Conservation (phyloP, 192 early-diverging fungal species). For the Coemansia sp. region DNA sequence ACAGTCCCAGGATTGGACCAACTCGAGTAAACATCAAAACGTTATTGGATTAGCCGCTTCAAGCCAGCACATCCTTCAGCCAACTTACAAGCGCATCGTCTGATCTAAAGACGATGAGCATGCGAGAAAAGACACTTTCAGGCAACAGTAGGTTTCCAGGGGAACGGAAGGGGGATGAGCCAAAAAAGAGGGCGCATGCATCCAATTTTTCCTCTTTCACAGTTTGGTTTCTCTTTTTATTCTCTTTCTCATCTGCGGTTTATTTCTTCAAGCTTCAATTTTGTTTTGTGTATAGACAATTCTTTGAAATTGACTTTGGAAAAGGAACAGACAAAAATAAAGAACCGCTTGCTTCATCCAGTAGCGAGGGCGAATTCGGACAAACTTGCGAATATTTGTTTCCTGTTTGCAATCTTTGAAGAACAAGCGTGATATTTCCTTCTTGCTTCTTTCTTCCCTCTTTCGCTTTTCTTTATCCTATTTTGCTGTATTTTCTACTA, state of each 20-base stretch:
- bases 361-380: neutral
- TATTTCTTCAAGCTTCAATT: neutral
- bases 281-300: neutral
- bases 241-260: neutral
- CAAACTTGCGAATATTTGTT: neutral
- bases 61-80: too few species aligned
- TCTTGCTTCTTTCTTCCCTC: slow-evolving; percentile 3
- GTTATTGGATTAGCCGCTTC: too few species aligned
- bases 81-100: too few species aligned
- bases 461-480: slow-evolving; percentile 8
- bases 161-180: neutral
- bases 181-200: neutral
- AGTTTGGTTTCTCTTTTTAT: slow-evolving; percentile 1
- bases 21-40: too few species aligned
- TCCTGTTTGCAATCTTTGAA: neutral
- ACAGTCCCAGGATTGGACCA: too few species aligned
- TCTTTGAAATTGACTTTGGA: neutral
- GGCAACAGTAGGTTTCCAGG: neutral
- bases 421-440: slow-evolving; percentile 4
- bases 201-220: neutral
- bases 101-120: too few species aligned
- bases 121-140: too few species aligned
- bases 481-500: slow-evolving; percentile 10
- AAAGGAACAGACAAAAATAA: neutral
- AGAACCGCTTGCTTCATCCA: neutral